Conservation (phyloP, 306 rosid species). For the Citrullus amarus region DNA sequence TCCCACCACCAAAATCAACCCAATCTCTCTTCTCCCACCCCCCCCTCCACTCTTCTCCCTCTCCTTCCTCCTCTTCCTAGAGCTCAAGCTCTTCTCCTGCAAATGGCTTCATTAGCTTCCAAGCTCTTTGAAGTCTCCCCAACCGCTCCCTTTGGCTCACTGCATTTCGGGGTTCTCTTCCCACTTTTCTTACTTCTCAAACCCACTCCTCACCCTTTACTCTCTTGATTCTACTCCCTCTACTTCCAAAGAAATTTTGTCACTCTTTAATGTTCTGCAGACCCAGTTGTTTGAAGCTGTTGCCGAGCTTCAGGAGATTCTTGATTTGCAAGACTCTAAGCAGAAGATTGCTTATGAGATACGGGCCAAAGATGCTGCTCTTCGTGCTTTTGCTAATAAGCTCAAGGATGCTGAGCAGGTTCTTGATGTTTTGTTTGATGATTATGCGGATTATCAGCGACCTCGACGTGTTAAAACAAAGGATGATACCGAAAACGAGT, state of each 20-base stretch:
- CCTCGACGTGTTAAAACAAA: conserved; percentile 40
- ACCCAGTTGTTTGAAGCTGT: conserved; percentile 81
- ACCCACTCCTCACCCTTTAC: conserved; percentile 22
- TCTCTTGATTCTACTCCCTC: conserved; percentile 41
- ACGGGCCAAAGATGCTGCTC: conserved; percentile 39
- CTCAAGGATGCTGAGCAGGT: conserved; percentile 71
- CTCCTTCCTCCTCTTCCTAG: conserved; percentile 85
- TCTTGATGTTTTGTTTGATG: conserved; percentile 75
- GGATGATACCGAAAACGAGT: conserved; percentile 36
- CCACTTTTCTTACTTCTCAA: conserved; percentile 65
- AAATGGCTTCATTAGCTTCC: conserved; percentile 69
- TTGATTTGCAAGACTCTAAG: conserved; percentile 70
- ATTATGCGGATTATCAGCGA: conserved; percentile 62
- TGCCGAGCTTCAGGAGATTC: conserved; percentile 87
- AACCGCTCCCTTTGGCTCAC: conserved; percentile 60
- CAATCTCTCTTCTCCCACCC: conserved; percentile 12
- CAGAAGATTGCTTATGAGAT: conserved; percentile 57
- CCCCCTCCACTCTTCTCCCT: conserved; percentile 47
- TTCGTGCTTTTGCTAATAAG: conserved; percentile 65
- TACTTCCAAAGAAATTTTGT: conserved; percentile 55
- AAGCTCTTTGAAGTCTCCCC: conserved; percentile 69
- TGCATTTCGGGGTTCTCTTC: conserved; percentile 65
- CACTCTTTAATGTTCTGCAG: conserved; percentile 51
- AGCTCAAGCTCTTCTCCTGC: conserved; percentile 73
- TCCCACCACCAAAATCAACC: conserved; percentile 14